Evolutionary conservation across 192 early-diverging fungal species (phyloP).

Genomic region (Rhizophlyctis rosea): DNA sequence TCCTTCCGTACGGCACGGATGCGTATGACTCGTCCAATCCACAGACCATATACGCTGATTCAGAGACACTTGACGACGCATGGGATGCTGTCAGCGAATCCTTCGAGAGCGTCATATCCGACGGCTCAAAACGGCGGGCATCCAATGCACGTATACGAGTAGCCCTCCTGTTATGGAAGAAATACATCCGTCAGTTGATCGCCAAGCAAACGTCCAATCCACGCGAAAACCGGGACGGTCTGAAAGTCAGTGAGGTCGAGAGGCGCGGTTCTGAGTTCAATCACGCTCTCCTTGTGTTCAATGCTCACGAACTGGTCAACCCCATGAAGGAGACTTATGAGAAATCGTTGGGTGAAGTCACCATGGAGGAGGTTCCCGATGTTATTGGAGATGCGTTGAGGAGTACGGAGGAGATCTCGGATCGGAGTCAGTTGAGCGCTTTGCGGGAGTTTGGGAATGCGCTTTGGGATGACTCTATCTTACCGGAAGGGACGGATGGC

Average conservation of each 20-base stretch:
- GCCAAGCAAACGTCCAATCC: not conserved
- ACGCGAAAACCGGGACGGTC: slow-evolving; percentile 4
- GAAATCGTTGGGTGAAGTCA: not conserved
- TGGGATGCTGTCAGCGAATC: slow-evolving; percentile 10
- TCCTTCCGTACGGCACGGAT: no score
- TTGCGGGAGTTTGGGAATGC: no score
- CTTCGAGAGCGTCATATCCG: slow-evolving; percentile 4
- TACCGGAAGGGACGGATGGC: no score
- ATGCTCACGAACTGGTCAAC: slow-evolving; percentile 1
- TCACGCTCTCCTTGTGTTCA: not conserved
- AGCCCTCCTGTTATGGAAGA: not conserved
- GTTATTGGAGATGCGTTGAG: slow-evolving; percentile 5
- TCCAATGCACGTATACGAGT: not conserved
- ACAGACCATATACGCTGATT: not conserved
- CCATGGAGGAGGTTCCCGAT: slow-evolving; percentile 5
- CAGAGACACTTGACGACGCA: slow-evolving; percentile 8
- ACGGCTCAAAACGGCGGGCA: not conserved
- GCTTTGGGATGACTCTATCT: no score
- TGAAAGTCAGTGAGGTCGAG: slow-evolving; percentile 4
- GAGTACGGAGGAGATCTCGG: slow-evolving; percentile 6
- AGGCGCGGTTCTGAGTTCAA: slow-evolving; percentile 5
- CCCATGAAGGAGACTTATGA: not conserved
- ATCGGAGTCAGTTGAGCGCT: not conserved
- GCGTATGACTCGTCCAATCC: slow-evolving; percentile 12
- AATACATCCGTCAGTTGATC: slow-evolving; percentile 5